Conservation (phyloP, 106 monocot species). For the Acorus gramineus region DNA sequence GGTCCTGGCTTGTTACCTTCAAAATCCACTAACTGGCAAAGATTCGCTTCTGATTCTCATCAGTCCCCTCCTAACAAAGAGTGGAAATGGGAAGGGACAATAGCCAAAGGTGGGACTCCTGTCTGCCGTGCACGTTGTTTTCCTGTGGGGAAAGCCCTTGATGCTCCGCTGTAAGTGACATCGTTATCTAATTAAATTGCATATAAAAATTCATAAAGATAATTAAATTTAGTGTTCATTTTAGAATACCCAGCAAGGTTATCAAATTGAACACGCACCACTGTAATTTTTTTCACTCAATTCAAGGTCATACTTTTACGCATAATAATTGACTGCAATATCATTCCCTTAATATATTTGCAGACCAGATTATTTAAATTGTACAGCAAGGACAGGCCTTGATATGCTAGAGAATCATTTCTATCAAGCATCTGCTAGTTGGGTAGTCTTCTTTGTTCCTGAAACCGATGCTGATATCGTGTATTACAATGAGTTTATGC, state of each 20-base stretch:
- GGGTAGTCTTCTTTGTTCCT: constrained; percentile 99
- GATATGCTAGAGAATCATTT: constrained; percentile 96
- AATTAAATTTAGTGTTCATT: too few species aligned
- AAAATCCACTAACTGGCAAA: constrained; percentile 20
- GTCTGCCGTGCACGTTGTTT: constrained; percentile 95
- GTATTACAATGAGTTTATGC: constrained; percentile 91
- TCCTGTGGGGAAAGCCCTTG: constrained; percentile 88
- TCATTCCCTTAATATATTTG: constrained; percentile 7
- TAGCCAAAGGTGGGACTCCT: constrained; percentile 82
- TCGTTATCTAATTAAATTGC: too few species aligned
- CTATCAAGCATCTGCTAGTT: constrained; percentile 69
- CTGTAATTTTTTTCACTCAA: too few species aligned
- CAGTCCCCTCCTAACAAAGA: constrained; percentile 29
- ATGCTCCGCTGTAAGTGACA: constrained; percentile 86
- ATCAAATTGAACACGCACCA: too few species aligned
- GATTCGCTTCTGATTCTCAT: constrained; percentile 24
- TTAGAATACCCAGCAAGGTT: too few species aligned
- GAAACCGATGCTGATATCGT: constrained; percentile 77
- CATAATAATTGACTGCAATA: too few species aligned
- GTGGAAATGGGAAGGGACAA: constrained; percentile 99
- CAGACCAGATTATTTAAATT: constrained; percentile 82
- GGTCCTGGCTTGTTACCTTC: constrained; percentile 16
- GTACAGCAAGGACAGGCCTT: constrained; percentile 89
- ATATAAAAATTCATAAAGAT: too few species aligned
- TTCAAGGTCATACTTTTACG: too few species aligned